A percentile compares a stretch with the other conserved stretches of the same genome.
Evolutionary conservation across 441 rosid genomes (phyloP).

Genomic region (Daphne laureola): DNA sequence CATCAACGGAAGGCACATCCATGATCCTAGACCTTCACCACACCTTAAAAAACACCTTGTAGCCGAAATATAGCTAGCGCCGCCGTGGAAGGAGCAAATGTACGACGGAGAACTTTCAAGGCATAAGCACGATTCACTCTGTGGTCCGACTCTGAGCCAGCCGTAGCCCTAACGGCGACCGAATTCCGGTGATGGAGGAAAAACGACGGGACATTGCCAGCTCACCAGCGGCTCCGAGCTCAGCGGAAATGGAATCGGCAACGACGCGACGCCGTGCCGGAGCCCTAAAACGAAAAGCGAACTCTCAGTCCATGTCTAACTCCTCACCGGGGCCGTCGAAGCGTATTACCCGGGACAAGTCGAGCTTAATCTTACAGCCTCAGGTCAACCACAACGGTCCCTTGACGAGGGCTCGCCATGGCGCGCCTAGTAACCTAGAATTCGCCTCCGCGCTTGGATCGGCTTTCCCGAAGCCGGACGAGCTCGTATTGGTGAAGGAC

Average conservation of each 20-base stretch:
- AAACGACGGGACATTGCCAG: conserved; percentile 33
- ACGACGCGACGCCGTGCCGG: conserved; percentile 69
- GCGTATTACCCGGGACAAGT: conserved; percentile 77
- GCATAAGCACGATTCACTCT: not conserved
- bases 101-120: conserved; percentile 6
- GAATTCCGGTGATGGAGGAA: conserved; percentile 41
- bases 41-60: not conserved
- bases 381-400: conserved; percentile 76
- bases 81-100: conserved; percentile 18
- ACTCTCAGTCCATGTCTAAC: conserved; percentile 31
- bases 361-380: conserved; percentile 37
- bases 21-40: not conserved
- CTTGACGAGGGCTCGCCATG: conserved; percentile 78
- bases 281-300: conserved; percentile 59
- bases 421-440: conserved; percentile 38
- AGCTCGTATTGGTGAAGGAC: conserved; percentile 21
- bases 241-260: conserved; percentile 38
- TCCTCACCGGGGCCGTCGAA: conserved; percentile 58
- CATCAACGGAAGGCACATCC: not conserved
- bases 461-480: conserved; percentile 33
- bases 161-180: conserved; percentile 10
- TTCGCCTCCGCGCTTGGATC: conserved; percentile 13
- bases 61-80: not conserved
- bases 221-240: conserved; percentile 32
- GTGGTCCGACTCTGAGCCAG: conserved; percentile 12